phyloP scores from a whole-genome alignment of 2,329 filamentous ascomycete species.

The Fusarium pseudoanthophilum region DNA sequence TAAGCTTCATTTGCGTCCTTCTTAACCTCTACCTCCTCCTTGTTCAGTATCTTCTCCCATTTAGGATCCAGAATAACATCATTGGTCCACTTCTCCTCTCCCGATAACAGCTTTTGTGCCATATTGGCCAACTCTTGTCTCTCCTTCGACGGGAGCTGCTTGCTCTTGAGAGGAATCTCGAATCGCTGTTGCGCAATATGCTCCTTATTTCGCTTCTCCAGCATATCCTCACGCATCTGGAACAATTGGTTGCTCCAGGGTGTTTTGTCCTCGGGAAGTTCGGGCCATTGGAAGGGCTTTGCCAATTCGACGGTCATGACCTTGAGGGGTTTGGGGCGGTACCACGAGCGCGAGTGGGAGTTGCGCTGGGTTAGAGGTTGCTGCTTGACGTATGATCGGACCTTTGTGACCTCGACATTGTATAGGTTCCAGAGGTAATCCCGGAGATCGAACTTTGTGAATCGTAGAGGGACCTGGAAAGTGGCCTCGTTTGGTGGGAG shows the following conservation, averaged over 20 bases:
- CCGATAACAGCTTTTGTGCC: slow-evolving; percentile 70
- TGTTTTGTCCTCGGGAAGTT: slow-evolving; percentile 68
- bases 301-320: slow-evolving; percentile 94
- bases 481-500: slow-evolving; percentile 84
- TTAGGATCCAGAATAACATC: slow-evolving; percentile 57
- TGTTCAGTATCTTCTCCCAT: slow-evolving; percentile 54
- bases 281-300: slow-evolving; percentile 89
- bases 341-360: slow-evolving; percentile 65
- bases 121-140: slow-evolving; percentile 66
- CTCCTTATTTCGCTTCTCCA: slow-evolving; percentile 53
- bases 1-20: slow-evolving; percentile 41
- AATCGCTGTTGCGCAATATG: slow-evolving; percentile 48
- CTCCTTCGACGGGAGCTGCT: slow-evolving; percentile 54
- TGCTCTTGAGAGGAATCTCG: slow-evolving; percentile 55
- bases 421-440: slow-evolving; percentile 94
- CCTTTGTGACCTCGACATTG: slow-evolving; percentile 74
- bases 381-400: slow-evolving; percentile 82
- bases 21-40: slow-evolving; percentile 39
- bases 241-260: slow-evolving; percentile 73
- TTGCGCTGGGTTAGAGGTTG: slow-evolving; percentile 64
- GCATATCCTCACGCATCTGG: slow-evolving; percentile 62
- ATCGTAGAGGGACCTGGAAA: slow-evolving; percentile 89
- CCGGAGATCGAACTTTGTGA: slow-evolving; percentile 96
- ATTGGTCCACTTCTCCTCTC: slow-evolving; percentile 70
- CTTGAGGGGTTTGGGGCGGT: slow-evolving; percentile 80